These are phyloP conservation scores for Picea glauca DNA, from an alignment of 75 land plant species.

Conservation along the genomic window DNA sequence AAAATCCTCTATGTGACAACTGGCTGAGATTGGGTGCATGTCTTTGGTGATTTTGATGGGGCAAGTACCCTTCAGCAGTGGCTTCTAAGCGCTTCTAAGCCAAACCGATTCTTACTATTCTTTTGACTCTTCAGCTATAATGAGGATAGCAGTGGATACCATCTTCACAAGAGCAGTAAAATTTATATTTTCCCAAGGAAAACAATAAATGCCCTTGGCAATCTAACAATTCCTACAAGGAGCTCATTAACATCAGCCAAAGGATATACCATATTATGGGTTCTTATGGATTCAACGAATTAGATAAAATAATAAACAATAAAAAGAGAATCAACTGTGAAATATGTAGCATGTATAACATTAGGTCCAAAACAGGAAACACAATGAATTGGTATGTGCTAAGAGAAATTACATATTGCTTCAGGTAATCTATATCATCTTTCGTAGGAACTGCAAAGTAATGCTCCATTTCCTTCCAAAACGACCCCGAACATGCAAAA, in stretches of 20 bases:
- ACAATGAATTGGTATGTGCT: neutral
- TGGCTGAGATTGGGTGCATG: too few relatives aligned
- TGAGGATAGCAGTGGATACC: too few relatives aligned
- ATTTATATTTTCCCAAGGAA: too few relatives aligned
- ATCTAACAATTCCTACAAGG: neutral
- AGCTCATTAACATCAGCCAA: neutral
- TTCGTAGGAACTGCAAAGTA: conserved; percentile 56
- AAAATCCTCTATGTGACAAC: too few relatives aligned
- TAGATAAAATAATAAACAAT: neutral
- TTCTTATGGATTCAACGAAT: neutral
- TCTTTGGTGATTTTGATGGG: too few relatives aligned
- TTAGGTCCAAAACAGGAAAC: neutral
- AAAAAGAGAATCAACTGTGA: neutral
- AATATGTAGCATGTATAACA: neutral
- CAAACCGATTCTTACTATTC: too few relatives aligned
- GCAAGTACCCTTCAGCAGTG: too few relatives aligned
- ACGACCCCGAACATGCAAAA: conserved; percentile 37
- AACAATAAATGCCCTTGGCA: neutral
- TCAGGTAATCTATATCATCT: conserved; percentile 45
- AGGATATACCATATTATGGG: neutral
- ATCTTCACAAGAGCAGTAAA: neutral
- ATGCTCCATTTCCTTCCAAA: conserved; percentile 84
- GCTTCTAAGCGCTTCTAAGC: too few relatives aligned
- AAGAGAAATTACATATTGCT: conserved; percentile 40
- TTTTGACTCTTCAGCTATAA: too few relatives aligned